Evolutionary conservation across 805 yeast species (phyloP), one percentile per base, ranked within the genome.

Genomic region (Isabelozyma gotoi): DNA sequence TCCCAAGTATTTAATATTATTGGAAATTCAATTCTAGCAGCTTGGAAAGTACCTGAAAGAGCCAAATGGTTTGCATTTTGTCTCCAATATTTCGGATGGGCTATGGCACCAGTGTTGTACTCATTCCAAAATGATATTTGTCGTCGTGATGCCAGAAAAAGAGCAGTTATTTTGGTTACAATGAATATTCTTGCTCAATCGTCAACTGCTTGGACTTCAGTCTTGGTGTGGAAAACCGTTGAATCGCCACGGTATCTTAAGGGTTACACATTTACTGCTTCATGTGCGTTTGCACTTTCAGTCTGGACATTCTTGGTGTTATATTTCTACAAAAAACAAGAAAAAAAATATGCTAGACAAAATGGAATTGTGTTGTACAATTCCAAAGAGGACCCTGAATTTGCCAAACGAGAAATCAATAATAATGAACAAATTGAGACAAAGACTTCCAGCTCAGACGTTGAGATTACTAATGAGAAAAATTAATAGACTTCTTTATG

Each of bases 1-100:
- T 75, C 86, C 0, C 84, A 77, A 40, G 65, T 73, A 0, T 73
- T 81, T 70, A 81, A 80, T 50, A 63, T 78, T 19, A 53, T 74
- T 5, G 82, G 85, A 11, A 79, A 81, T 55, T 68, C 69, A 0
- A 65, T 82, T 18, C 62, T 82, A 49, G 81, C 82, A 5, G 74
- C 73, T 36, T 82, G 87, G 87, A 60, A 80, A 48, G 78, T 82
- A 20, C 71, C 81, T 0, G 67, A 68, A 34, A 45, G 67, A n/a
- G 80, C 85, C 12, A 80, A 82, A 59, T 81, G 86, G 85, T 80
- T 74, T 65, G 87, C 81, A 0, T 82, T 77, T 57, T 68, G 80
- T 53, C 68, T 77, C 39, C 80, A 78, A 16, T 82, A 81, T 54
- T 78, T 79, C 59, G 77, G 82, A 11, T 81, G 84, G 74, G 77